A percentile compares a stretch with the other conserved stretches of the same genome.
These are phyloP conservation scores for Torulaspora pretoriensis DNA, from an alignment of 1,139 yeast genomes.

Conservation along the genomic window DNA sequence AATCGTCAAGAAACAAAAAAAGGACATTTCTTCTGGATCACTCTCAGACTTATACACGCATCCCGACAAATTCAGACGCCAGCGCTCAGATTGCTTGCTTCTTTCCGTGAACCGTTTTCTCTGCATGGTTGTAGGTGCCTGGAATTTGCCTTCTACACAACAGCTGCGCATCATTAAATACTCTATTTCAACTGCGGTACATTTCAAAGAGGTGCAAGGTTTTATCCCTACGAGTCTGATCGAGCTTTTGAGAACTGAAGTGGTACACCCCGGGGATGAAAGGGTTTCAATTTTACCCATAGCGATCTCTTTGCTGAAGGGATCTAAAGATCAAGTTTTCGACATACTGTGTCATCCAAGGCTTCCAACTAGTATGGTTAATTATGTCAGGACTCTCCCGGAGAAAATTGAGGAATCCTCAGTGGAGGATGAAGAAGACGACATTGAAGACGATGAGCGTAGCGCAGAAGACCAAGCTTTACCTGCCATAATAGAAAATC, in stretches of 20 bases:
- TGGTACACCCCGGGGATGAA: conserved; percentile 62
- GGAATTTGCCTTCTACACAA: conserved; percentile 56
- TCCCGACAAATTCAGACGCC: conserved; percentile 50
- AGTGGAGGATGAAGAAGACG: conserved; percentile 11
- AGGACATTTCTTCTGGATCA: conserved; percentile 42
- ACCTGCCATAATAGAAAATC: too few relatives aligned
- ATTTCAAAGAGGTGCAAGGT: conserved; percentile 28
- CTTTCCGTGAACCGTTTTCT: conserved; percentile 48
- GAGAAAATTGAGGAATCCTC: conserved; percentile 21
- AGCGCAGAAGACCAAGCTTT: conserved; percentile 15
- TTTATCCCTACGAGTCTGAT: conserved; percentile 35
- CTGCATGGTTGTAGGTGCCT: conserved; percentile 45
- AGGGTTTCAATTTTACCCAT: conserved; percentile 65
- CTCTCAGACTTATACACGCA: conserved; percentile 71
- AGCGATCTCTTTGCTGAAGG: conserved; percentile 44
- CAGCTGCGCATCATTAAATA: conserved; percentile 59
- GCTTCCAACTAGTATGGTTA: conserved; percentile 58
- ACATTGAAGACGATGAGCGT: conserved; percentile 27
- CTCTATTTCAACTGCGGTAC: conserved; percentile 39
- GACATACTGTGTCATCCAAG: conserved; percentile 71
- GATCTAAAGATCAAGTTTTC: conserved; percentile 41
- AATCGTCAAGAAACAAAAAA: conserved; percentile 40
- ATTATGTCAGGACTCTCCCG: conserved; percentile 32
- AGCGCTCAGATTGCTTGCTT: conserved; percentile 42
- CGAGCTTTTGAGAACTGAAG: conserved; percentile 47